Percentiles rank a stretch among this genome's conserved stretches.
Evolutionary conservation across 2,329 filamentous ascomycete genomes (phyloP).

Genomic region (Penicillium sp.): DNA sequence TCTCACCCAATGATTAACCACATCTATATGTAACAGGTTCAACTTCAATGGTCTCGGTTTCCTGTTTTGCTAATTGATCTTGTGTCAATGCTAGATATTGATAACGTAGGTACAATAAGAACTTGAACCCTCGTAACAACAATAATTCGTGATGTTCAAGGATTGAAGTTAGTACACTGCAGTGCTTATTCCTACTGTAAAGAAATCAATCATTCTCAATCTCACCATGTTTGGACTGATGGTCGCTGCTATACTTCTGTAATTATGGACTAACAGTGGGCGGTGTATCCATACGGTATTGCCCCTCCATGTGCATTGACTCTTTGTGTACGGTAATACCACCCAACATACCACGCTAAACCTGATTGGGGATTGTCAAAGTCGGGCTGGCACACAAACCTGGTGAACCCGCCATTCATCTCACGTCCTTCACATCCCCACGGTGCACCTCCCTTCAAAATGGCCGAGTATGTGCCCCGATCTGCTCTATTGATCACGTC

Average conservation of each 20-base stretch:
- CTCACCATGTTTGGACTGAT: no score
- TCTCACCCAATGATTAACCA: no score
- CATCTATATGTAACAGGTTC: no score
- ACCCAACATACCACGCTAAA: constrained; percentile 19
- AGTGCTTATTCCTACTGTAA: no score
- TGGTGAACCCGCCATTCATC: constrained; percentile 22
- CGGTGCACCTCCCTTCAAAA: constrained; percentile 25
- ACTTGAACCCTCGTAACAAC: no score
- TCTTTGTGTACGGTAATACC: constrained; percentile 12
- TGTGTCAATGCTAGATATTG: no score
- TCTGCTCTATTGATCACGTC: neutral
- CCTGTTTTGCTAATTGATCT: no score
- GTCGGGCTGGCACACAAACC: constrained; percentile 32
- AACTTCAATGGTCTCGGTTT: no score
- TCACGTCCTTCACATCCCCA: constrained; percentile 17
- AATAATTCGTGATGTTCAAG: no score
- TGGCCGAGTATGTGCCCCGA: constrained; percentile 28
- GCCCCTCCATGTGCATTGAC: constrained; percentile 13
- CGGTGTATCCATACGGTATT: constrained; percentile 23
- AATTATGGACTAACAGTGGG: neutral
- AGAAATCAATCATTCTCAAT: no score
- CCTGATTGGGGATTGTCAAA: constrained; percentile 21
- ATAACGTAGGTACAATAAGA: no score
- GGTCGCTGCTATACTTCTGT: neutral
- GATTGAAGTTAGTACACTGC: no score